Conservation (phyloP, 805 yeast genomes). For the Dipodascopsis uninucleata region DNA sequence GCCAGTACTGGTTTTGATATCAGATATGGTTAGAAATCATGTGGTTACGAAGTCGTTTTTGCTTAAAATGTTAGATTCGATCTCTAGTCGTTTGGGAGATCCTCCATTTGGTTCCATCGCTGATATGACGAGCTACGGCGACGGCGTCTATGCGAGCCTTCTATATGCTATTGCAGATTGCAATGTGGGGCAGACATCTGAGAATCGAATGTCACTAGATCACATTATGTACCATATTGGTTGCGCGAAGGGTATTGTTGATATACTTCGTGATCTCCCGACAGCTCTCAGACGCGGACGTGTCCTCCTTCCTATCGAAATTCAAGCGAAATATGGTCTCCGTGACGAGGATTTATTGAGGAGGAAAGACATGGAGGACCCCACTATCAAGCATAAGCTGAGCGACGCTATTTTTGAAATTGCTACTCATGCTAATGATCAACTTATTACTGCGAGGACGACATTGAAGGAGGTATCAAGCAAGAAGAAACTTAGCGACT, state of each 20-base stretch:
- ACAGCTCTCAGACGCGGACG: slow-evolving; percentile 55
- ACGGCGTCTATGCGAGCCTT: slow-evolving; percentile 71
- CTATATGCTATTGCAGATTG: slow-evolving; percentile 63
- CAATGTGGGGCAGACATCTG: slow-evolving; percentile 31
- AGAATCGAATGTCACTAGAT: slow-evolving; percentile 40
- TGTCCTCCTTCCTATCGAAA: slow-evolving; percentile 60
- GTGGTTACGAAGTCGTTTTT: slow-evolving; percentile 55
- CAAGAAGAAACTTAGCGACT: slow-evolving; percentile 43
- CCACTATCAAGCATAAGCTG: slow-evolving; percentile 40
- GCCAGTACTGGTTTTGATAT: slow-evolving; percentile 60
- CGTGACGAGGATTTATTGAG: slow-evolving; percentile 61
- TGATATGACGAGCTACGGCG: slow-evolving; percentile 70
- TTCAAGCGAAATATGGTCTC: slow-evolving; percentile 50
- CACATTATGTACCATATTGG: slow-evolving; percentile 61
- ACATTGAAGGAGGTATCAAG: slow-evolving; percentile 44
- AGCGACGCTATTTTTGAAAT: slow-evolving; percentile 63
- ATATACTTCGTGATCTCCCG: slow-evolving; percentile 56
- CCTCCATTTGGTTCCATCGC: slow-evolving; percentile 49
- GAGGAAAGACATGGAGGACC: slow-evolving; percentile 27
- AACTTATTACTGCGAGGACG: slow-evolving; percentile 62
- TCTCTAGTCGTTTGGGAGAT: slow-evolving; percentile 50
- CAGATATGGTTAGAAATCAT: slow-evolving; percentile 46
- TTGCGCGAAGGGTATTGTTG: slow-evolving; percentile 70
- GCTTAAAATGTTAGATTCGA: slow-evolving; percentile 56
- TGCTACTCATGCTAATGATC: slow-evolving; percentile 77